Evolutionary conservation across 768 basidiomycete genomes (phyloP), one percentile per base, ranked within the genome.

Genomic region (Leccinum sublutescens): DNA sequence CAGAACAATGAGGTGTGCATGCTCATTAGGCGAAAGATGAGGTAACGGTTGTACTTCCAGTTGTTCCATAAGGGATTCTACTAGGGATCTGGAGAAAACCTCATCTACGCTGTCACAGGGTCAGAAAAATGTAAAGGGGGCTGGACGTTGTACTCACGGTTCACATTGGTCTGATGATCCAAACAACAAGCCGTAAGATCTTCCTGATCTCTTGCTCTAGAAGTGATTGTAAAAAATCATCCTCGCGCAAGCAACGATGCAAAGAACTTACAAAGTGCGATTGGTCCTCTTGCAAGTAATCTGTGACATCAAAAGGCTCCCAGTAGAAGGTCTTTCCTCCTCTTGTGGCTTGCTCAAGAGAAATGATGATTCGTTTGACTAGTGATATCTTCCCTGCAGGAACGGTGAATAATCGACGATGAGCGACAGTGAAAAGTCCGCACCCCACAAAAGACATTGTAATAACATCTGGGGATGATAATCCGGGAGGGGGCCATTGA

Each of bases 391-490:
- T 96, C 40, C 87, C 94, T 95, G 68, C 7, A 50, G 12, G 33
- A 55, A 52, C 15, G 36, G 50, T 65, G 40, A 56, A 55, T 45
- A 29, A 59, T 54, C n/a, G 33, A 49, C 12, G 11, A 12, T 9
- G 9, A 60, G 40, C 36, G 47, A 36, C 40, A 47, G 27, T 38
- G 49, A 50, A 36, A 31, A 14, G 21, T 51, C 70, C 84, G 57
- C 64, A 95, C 95, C 89, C 95, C 94, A 96, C 8, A 97, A 76
- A 56, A 98, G 77, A 69, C 93, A 96, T 68, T 98, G 95, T 12
- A 95, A 75, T 17, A 98, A 71, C 82, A 96, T 88, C 68, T 95
- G 93, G 4, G 96, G 95, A 74, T 98, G 93, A 71, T 92, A 95
- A 72, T 97, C 92, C 17, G 86, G 83, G 36, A 98, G 75, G 4